Conservation (phyloP, 2,329 filamentous ascomycete species). For the Aureobasidium leucospermi region DNA sequence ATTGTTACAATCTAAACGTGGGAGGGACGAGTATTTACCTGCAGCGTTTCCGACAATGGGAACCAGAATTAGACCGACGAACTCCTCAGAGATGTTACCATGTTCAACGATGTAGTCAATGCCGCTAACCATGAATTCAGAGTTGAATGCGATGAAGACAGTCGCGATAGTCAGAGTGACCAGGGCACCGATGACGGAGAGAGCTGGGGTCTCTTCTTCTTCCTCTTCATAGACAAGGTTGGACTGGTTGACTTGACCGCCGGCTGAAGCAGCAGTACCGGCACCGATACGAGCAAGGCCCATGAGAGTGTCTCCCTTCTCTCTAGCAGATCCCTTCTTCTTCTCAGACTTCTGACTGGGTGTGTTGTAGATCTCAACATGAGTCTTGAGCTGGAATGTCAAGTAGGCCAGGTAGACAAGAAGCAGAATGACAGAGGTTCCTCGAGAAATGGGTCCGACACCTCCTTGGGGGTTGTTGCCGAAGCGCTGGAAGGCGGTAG, state of each 20-base stretch:
- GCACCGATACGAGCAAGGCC: constrained; percentile 48
- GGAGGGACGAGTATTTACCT: background rate
- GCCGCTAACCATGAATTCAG: constrained; percentile 56
- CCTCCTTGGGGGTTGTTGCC: constrained; percentile 25
- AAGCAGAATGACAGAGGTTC: constrained; percentile 72
- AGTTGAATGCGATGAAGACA: constrained; percentile 71
- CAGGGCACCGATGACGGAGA: constrained; percentile 66
- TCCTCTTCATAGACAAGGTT: constrained; percentile 40
- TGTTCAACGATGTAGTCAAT: constrained; percentile 48
- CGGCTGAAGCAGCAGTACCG: constrained; percentile 42
- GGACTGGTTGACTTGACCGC: constrained; percentile 43
- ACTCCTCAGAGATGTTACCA: constrained; percentile 47
- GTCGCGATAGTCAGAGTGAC: constrained; percentile 65
- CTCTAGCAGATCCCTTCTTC: constrained; percentile 37
- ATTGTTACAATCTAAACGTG: background rate
- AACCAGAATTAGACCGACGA: constrained; percentile 56
- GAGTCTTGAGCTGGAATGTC: constrained; percentile 85
- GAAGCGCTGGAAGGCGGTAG: constrained; percentile 70
- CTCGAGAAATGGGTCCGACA: constrained; percentile 49
- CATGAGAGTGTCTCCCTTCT: constrained; percentile 42
- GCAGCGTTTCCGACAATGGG: constrained; percentile 56
- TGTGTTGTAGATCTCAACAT: constrained; percentile 70
- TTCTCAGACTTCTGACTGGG: constrained; percentile 71
- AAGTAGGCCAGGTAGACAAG: constrained; percentile 79
- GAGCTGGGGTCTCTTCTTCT: constrained; percentile 64